Percentiles rank a stretch among this genome's conserved stretches.
These are phyloP conservation scores for Camelina laxa DNA, from an alignment of 345 rosid species.

Conservation along the genomic window DNA sequence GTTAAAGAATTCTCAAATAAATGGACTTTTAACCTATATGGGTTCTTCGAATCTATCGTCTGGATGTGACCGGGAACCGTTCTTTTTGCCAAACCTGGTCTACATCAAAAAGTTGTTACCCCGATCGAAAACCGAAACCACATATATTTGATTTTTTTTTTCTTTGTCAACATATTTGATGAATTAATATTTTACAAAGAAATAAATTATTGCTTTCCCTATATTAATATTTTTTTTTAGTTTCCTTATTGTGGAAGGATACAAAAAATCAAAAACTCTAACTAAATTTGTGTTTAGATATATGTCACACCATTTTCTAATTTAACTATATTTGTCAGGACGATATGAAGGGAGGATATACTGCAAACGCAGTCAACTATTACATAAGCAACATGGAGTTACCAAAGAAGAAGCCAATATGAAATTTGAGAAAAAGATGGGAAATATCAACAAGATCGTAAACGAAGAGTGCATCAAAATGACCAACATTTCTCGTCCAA, in stretches of 20 bases:
- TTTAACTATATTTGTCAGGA: slow-evolving; percentile 22
- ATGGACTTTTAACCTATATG: no score
- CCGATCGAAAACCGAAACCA: no score
- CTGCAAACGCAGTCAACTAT: slow-evolving; percentile 18
- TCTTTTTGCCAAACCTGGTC: neutral
- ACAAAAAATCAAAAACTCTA: no score
- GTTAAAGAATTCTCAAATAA: no score
- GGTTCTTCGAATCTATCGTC: neutral
- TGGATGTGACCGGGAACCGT: neutral
- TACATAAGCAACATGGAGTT: slow-evolving; percentile 28
- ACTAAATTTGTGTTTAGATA: neutral
- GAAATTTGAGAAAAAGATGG: slow-evolving; percentile 11
- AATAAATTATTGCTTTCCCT: no score
- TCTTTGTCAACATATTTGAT: no score
- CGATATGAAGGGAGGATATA: slow-evolving; percentile 39
- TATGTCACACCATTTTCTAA: no score
- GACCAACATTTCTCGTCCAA: neutral
- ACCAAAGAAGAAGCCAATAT: slow-evolving; percentile 19
- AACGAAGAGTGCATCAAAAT: slow-evolving; percentile 25
- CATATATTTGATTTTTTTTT: neutral
- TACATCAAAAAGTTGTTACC: no score
- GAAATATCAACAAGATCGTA: slow-evolving; percentile 2
- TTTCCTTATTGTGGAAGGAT: no score
- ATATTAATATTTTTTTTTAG: no score
- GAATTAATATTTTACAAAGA: no score